Base-by-base conservation (phyloP, 768 basidiomycete species). In the Phlebiopsis flavidoalba region DNA sequence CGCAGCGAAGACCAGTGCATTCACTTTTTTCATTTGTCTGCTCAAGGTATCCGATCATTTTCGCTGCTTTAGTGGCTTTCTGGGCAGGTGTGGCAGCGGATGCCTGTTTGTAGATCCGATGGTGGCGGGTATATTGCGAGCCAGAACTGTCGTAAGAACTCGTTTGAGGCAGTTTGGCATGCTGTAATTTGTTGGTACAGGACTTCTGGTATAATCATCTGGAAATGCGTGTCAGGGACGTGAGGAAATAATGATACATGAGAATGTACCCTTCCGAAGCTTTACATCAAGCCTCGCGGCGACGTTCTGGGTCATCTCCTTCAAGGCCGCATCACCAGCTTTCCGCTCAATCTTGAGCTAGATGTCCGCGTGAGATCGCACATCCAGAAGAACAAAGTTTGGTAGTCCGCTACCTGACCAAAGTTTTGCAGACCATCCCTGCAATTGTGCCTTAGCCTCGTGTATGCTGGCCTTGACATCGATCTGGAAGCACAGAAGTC, bases 101-200 rank as follows among this genome's bases (percentile, higher is more conserved):
- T 2, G 83, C n/a, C 70, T 0, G 81, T 77, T 57, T 81, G 80
- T 17, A 76, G 66, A 53, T 90, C 90, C 17, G 80, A 76, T 0
- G 80, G 73, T 6, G 89, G 85, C 5, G 94, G 95, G 63, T 93
- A 89, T 53, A 91, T 83, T 1, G 93, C 83, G 1, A 87, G 82
- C 95, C 95, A 98, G 71, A 94, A 98, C 71, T 98, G 97, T 31
- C 96, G 87, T 14, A 99, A 79, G 71, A 98, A 97, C 70, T 99
- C 97, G 68, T 93, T 95, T 11, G 95, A 89, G 3, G 95, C 89
- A 1, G 93, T 93, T 69, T 97, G 94, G 68, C 91, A 93, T 0
- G 90, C 90, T 17, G 84, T 86, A 83, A 98, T 89, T 74, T 94
- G 87, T 58, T 84, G 80, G 66, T 92, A 86, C 43, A 96, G 76